Conservation (phyloP, 2,329 filamentous ascomycete species). For the Eutypa lata region DNA sequence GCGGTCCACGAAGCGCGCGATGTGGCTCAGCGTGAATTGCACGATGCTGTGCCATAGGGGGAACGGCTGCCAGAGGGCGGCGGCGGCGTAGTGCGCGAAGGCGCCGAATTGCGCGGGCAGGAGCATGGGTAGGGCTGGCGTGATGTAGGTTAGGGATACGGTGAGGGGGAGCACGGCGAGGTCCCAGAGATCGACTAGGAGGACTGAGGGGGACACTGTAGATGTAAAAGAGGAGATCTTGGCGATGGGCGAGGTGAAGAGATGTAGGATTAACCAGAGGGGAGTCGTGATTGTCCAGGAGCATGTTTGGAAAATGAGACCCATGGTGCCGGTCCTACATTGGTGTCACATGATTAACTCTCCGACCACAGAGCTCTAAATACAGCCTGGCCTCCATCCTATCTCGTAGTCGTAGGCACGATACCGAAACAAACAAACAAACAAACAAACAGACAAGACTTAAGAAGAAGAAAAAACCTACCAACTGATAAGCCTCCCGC, state of each 20-base stretch:
- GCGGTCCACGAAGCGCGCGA: background rate
- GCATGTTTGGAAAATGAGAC: constrained; percentile 14
- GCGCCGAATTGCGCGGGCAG: background rate
- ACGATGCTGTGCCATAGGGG: background rate
- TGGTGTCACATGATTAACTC: background rate
- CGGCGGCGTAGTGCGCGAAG: background rate
- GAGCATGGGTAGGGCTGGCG: background rate
- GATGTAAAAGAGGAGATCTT: background rate
- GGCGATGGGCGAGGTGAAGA: constrained; percentile 13
- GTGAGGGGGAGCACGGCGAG: background rate
- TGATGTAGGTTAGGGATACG: background rate
- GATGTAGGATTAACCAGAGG: constrained; percentile 15
- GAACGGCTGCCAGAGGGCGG: background rate
- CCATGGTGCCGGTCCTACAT: constrained; percentile 14
- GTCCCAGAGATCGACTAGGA: background rate
- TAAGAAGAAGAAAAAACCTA: no score
- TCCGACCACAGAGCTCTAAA: background rate
- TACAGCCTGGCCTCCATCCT: background rate
- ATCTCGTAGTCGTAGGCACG: background rate
- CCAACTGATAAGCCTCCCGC: constrained; percentile 14
- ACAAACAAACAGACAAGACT: no score
- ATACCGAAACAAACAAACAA: background rate
- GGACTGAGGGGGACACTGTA: background rate
- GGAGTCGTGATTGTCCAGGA: constrained; percentile 14
- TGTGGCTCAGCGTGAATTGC: background rate